Base-by-base conservation (phyloP, 108 stramenopile genomes). In the Cylindrotheca fusiformis region DNA sequence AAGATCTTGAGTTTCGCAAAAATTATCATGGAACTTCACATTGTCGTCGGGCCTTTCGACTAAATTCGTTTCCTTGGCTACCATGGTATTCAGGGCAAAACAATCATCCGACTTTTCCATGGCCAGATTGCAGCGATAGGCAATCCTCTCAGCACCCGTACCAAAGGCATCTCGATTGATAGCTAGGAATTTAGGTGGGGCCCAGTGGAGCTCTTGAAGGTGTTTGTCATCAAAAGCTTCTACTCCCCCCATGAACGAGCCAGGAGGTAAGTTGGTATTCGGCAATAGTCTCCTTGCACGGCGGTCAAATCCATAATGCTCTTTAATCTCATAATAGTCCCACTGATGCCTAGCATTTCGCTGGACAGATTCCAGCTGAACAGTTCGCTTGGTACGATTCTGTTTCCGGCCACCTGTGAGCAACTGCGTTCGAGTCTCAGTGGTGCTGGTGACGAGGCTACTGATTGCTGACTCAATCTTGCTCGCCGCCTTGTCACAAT, bases 21-120 rank as follows among this genome's bases (percentile, higher is more conserved):
- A 82, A 50, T 45, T 58, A 48, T 61, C 48, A 27, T 82, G 81
- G 52, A 82, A 82, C 0, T 53, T 60, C 6, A 67, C 48, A 4
- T 75, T 63, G 22, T 82, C 74, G 26, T 44, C 58, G 2, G 74
- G 66, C 22, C 65, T 66, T 48, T 82, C 74, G 1, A 63, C 63
- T 22, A 63, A 49, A 22, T 75, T 67, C 0, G 77, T 82, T 65
- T 82, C 81, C 51, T 82, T 82, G 0, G 77, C 81, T 36, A 82
- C 46, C 81, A 82, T 78, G 6, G 69, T 52, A 48, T 45, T 48
- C 27, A 80, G 71, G 0, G 56, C 64, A 33, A 82, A 78, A 26
- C 66, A 65, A 45, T 46, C 52, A 10, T 21, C 24, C 33, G 18
- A 52, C 1, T 67, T 36, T 41, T 3, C 18, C 51, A 75, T 67